A percentile compares a stretch with the other conserved stretches of the same genome.
Conservation (phyloP, 495 filamentous ascomycete genomes). For the Pyrenopolyporus hunteri region DNA sequence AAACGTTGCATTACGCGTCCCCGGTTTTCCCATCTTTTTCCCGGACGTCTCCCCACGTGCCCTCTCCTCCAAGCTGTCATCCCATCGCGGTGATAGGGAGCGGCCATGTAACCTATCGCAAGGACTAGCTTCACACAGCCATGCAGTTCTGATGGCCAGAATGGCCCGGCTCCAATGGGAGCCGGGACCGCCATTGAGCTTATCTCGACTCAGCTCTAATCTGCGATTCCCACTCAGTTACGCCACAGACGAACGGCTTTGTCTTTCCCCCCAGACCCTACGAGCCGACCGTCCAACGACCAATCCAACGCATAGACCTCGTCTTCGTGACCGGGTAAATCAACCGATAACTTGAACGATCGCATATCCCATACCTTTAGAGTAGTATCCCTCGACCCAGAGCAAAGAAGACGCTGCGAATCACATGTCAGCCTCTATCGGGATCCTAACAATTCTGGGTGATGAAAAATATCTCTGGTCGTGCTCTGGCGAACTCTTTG, state of each 20-base stretch:
- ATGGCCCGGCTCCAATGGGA: conserved; percentile 8
- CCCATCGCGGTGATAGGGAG: conserved; percentile 9
- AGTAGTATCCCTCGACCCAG: conserved; percentile 88
- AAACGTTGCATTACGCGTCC: conserved; percentile 15
- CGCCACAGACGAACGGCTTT: conserved; percentile 89
- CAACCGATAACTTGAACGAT: conserved; percentile 78
- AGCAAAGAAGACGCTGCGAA: conserved; percentile 70
- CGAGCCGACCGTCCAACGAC: conserved; percentile 83
- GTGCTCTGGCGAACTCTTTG: neutral
- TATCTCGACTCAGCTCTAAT: conserved; percentile 29
- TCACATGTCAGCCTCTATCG: conserved; percentile 21
- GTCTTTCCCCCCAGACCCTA: conserved; percentile 91
- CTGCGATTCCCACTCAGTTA: conserved; percentile 42
- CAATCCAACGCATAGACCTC: conserved; percentile 93
- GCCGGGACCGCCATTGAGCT: conserved; percentile 13
- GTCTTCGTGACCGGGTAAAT: conserved; percentile 93
- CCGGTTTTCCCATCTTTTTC: neutral
- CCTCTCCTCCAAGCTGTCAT: conserved; percentile 9
- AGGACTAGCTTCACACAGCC: conserved; percentile 6
- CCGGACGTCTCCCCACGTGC: conserved; percentile 1
- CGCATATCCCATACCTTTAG: conserved; percentile 92
- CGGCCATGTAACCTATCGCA: conserved; percentile 1
- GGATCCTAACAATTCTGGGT: neutral
- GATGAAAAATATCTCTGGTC: neutral
- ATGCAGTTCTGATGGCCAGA: conserved; percentile 13